A percentile compares a stretch with the other conserved stretches of the same genome.
Evolutionary conservation across 2,329 filamentous ascomycete species (phyloP).

Genomic region (Ceratocystis lukuohia): DNA sequence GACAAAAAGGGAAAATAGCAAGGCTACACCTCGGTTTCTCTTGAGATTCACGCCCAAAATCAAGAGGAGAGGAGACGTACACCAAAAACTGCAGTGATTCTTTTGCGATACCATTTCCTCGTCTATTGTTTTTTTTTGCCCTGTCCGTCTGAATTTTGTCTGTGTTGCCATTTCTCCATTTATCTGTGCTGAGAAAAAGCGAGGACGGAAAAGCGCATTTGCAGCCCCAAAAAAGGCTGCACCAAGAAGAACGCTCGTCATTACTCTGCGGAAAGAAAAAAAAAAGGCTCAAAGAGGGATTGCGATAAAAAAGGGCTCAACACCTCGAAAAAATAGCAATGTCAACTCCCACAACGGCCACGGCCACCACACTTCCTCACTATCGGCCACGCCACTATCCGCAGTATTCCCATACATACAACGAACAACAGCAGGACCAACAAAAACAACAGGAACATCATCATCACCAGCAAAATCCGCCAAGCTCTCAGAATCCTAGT

Average conservation of each 20-base stretch:
- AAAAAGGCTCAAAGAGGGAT: conserved; percentile 4
- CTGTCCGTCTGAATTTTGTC: background rate
- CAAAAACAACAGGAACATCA: background rate
- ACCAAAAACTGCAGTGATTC: background rate
- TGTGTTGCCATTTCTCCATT: background rate
- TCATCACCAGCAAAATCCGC: background rate
- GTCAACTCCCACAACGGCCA: conserved; percentile 71
- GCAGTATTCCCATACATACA: conserved; percentile 17
- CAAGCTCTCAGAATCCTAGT: background rate
- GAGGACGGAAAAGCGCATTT: conserved; percentile 6
- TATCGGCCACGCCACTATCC: conserved; percentile 52
- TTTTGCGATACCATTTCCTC: background rate
- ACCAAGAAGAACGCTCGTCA: background rate
- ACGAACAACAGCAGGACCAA: conserved; percentile 7
- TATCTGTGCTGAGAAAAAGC: conserved; percentile 4
- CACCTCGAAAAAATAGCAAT: conserved; percentile 31
- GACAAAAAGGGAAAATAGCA: background rate
- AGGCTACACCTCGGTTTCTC: background rate
- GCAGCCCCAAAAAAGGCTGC: background rate
- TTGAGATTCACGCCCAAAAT: background rate
- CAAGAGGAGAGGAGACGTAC: background rate
- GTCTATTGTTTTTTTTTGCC: background rate
- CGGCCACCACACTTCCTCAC: conserved; percentile 40
- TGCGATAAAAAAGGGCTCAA: background rate
- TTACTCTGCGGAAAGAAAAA: background rate